Percentiles rank a stretch among this genome's conserved stretches.
phyloP scores from a whole-genome alignment of 225 moss, liverwort and hornwort species.

The Climacium dendroides region DNA sequence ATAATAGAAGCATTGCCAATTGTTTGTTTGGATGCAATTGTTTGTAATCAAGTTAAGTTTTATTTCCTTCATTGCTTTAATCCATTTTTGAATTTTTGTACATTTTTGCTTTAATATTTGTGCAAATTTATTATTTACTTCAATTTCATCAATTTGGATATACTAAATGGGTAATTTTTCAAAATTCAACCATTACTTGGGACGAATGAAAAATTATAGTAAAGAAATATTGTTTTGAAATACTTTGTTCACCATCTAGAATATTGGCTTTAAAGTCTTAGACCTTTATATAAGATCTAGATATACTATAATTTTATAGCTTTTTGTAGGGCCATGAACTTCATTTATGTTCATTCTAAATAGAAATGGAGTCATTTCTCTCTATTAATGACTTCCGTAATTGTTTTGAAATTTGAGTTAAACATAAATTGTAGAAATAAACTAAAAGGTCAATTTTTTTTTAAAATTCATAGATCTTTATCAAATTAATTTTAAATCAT shows the following conservation, averaged over 20 bases:
- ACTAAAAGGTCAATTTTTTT: background rate
- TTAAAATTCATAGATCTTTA: background rate
- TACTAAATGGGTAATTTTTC: rapidly evolving
- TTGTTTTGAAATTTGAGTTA: background rate
- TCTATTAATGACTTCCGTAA: background rate
- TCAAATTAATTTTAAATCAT: background rate
- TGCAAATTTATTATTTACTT: background rate
- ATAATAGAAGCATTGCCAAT: background rate
- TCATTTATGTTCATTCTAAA: background rate
- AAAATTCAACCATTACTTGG: background rate
- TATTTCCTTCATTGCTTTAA: rapidly evolving
- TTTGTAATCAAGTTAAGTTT: background rate
- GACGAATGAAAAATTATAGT: background rate
- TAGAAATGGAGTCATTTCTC: rapidly evolving
- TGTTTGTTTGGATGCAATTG: background rate
- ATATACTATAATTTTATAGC: background rate
- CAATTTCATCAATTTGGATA: background rate
- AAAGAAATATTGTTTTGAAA: background rate
- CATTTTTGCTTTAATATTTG: background rate
- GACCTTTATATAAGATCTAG: rapidly evolving
- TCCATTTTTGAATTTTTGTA: background rate
- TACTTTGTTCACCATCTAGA: background rate
- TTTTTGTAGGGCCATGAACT: rapidly evolving
- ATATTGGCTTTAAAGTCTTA: background rate
- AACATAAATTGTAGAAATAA: background rate